Conservation (phyloP, 139 green algal species). For the Tetraselmis striata region DNA sequence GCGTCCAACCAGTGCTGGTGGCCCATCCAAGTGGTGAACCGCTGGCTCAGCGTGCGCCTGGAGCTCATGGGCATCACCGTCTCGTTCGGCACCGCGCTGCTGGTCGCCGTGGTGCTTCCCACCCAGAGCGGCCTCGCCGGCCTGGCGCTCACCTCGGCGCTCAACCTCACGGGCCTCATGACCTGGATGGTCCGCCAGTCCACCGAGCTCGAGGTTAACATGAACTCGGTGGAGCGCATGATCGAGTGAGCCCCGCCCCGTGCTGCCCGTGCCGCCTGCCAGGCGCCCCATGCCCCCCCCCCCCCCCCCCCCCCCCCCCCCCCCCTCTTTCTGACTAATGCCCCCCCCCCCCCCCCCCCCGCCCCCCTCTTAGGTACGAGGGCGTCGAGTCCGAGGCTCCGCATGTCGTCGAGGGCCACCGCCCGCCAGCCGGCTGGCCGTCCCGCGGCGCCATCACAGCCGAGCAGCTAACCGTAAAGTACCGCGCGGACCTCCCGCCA, state of each 20-base stretch:
- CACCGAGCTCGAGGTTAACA: slow-evolving; percentile 81
- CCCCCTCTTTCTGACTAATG: background rate
- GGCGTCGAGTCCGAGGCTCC: slow-evolving; percentile 3
- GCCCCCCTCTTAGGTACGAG: background rate
- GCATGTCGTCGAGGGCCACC: slow-evolving; percentile 5
- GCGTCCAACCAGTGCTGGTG: slow-evolving; percentile 63
- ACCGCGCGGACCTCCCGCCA: slow-evolving; percentile 59
- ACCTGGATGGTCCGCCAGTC: slow-evolving; percentile 78
- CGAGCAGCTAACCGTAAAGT: slow-evolving; percentile 48
- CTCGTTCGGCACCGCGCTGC: slow-evolving; percentile 42
- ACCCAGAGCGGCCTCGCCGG: slow-evolving; percentile 71
- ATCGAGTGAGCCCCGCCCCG: slow-evolving; percentile 38
- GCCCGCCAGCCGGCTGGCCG: slow-evolving; percentile 57
- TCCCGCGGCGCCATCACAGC: slow-evolving; percentile 39
- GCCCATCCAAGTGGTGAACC: slow-evolving; percentile 73
- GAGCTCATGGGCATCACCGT: slow-evolving; percentile 81
- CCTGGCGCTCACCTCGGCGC: slow-evolving; percentile 78
- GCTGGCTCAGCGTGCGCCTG: slow-evolving; percentile 87
- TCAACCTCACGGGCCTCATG: slow-evolving; percentile 72
- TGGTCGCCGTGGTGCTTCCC: slow-evolving; percentile 52
- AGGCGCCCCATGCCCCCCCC: too few relatives aligned
- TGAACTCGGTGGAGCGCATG: slow-evolving; percentile 78
- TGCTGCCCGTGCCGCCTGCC: background rate
- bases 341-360: too few relatives aligned
- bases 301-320: background rate